Conservation (phyloP, 2,329 filamentous ascomycete species). For the Trichothecium roseum region DNA sequence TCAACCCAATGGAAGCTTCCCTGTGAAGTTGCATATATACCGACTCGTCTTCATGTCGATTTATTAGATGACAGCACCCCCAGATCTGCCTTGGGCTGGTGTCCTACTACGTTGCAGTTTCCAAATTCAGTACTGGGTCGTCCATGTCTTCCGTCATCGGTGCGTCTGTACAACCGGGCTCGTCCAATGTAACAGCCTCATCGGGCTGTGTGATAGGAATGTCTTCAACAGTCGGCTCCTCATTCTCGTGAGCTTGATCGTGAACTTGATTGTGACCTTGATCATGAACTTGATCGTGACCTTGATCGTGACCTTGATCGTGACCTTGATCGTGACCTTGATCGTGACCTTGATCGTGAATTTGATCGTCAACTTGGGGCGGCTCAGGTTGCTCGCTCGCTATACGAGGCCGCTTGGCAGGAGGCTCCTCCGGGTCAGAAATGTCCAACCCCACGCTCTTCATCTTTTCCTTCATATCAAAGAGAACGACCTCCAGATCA, state of each 20-base stretch:
- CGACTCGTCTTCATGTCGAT: no score
- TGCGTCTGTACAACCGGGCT: not conserved
- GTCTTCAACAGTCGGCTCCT: not conserved
- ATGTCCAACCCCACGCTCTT: constrained; percentile 8
- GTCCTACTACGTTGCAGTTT: not conserved
- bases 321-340: no score
- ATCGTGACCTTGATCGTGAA: no score
- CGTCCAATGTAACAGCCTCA: not conserved
- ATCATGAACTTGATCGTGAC: no score
- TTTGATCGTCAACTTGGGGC: not conserved
- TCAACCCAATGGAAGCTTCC: no score
- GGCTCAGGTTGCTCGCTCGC: not conserved
- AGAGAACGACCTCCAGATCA: constrained; percentile 56
- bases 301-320: no score
- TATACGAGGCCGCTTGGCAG: constrained; percentile 6
- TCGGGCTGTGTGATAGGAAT: constrained; percentile 6
- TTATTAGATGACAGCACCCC: no score
- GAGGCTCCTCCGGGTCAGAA: constrained; percentile 4
- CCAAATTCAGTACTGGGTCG: not conserved
- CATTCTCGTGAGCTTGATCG: no score
- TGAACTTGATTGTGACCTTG: no score
- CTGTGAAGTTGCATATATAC: no score
- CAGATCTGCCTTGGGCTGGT: no score
- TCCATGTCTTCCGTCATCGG: not conserved
- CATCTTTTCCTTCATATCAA: not conserved